A percentile compares a stretch with the other conserved stretches of the same genome.
These are phyloP conservation scores for Penicillium simplicissimum DNA, from an alignment of 495 filamentous ascomycete genomes.

Conservation along the genomic window DNA sequence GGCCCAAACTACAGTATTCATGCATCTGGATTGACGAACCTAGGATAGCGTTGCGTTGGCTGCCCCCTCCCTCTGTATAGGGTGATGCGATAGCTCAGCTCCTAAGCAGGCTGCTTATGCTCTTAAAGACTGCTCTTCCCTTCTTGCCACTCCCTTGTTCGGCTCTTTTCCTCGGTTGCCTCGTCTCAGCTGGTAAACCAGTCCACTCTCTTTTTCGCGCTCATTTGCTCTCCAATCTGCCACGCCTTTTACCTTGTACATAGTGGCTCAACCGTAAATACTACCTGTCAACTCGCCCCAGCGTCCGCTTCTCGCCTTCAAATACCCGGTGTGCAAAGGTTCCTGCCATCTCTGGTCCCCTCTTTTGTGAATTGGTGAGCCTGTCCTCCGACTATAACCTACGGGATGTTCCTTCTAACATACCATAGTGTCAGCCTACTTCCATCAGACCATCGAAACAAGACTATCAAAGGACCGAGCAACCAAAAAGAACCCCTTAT, in stretches of 20 bases:
- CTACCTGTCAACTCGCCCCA: conserved; percentile 15
- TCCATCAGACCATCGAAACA: not conserved
- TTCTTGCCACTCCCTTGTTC: not conserved
- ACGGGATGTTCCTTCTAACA: conserved; percentile 6
- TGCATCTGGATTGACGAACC: conserved; percentile 24
- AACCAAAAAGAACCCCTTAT: conserved; percentile 5
- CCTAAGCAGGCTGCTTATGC: not conserved
- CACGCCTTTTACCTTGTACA: conserved; percentile 21
- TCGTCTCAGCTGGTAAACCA: conserved; percentile 15
- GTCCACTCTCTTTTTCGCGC: conserved; percentile 6
- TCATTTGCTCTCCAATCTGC: conserved; percentile 4
- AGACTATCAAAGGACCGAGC: not conserved
- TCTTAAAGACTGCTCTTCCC: conserved; percentile 19
- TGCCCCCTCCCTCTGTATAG: conserved; percentile 10
- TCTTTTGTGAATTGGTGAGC: conserved; percentile 19
- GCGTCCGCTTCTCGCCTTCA: conserved; percentile 9
- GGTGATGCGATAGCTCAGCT: conserved; percentile 28
- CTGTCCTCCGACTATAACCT: not conserved
- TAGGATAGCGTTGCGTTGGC: conserved; percentile 6
- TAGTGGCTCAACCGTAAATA: conserved; percentile 27
- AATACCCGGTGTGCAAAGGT: not conserved
- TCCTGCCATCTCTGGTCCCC: not conserved
- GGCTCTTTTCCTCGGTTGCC: conserved; percentile 13
- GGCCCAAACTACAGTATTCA: conserved; percentile 15
- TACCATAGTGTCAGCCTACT: not conserved